These are phyloP conservation scores for Ilex paraguariensis DNA, from an alignment of 305 asterid species.

Conservation along the genomic window DNA sequence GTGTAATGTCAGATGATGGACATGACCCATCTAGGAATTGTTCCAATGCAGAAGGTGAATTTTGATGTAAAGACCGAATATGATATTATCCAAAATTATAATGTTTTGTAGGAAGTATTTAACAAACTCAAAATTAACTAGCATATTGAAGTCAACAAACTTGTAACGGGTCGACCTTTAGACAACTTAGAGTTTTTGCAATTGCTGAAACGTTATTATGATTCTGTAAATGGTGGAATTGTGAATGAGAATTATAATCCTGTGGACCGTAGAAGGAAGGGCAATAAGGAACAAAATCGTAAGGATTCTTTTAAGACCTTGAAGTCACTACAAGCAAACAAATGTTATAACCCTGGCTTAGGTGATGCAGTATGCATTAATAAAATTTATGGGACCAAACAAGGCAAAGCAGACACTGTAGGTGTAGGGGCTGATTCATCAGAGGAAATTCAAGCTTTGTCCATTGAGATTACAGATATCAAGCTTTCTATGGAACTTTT, in stretches of 20 bases:
- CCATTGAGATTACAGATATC: constrained; percentile 68
- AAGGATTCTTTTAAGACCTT: constrained; percentile 50
- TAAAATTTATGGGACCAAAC: constrained; percentile 43
- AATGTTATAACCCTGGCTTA: constrained; percentile 35
- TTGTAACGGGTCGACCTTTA: constrained; percentile 83
- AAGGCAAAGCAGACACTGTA: too few relatives aligned
- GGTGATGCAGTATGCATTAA: constrained; percentile 35
- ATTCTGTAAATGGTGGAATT: constrained; percentile 78
- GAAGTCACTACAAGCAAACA: constrained; percentile 68
- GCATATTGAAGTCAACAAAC: constrained; percentile 86
- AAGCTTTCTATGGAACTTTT: constrained; percentile 62
- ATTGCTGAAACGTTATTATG: constrained; percentile 92
- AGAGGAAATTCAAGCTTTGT: too few relatives aligned
- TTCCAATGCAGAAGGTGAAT: constrained; percentile 96
- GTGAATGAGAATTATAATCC: constrained; percentile 86
- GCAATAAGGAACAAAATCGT: constrained; percentile 54
- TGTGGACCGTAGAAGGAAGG: constrained; percentile 72
- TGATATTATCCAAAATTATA: constrained; percentile 90
- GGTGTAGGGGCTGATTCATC: too few relatives aligned
- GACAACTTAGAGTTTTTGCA: constrained; percentile 95
- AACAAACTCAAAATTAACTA: constrained; percentile 74
- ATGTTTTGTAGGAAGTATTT: constrained; percentile 87
- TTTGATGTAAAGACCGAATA: constrained; percentile 84
- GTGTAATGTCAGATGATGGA: constrained; percentile 94
- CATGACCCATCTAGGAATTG: constrained; percentile 81